These are phyloP conservation scores for Solanum gracilifrons DNA, from an alignment of 257 asterid species.

Conservation along the genomic window DNA sequence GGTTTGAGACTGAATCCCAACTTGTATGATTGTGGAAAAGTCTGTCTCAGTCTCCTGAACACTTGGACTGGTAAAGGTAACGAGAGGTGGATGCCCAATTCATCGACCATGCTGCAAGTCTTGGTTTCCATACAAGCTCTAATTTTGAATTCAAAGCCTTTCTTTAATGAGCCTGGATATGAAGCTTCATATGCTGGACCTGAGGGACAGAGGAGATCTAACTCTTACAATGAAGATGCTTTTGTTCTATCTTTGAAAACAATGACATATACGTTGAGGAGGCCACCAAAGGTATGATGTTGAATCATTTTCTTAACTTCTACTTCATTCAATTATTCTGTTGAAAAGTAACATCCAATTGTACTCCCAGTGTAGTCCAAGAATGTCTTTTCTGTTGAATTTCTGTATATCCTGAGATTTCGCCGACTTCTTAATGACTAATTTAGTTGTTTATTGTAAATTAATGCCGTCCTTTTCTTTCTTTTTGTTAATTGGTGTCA, in stretches of 20 bases:
- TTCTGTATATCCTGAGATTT: not conserved
- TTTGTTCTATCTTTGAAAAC: conserved; percentile 39
- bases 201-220: conserved; percentile 22
- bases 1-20: conserved; percentile 48
- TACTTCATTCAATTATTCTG: not conserved
- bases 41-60: conserved; percentile 48
- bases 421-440: not conserved
- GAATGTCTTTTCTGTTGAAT: not conserved
- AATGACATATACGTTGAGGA: conserved; percentile 35
- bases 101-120: conserved; percentile 53
- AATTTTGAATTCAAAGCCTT: conserved; percentile 36
- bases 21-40: conserved; percentile 53
- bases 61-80: conserved; percentile 44
- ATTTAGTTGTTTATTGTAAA: not conserved
- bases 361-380: not conserved
- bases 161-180: conserved; percentile 48
- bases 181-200: conserved; percentile 16
- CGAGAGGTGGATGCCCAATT: conserved; percentile 39
- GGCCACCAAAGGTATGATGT: conserved; percentile 42
- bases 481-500: not conserved
- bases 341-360: not conserved
- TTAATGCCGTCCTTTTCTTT: not conserved
- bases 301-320: not conserved
- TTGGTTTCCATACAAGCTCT: conserved; percentile 45
- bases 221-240: conserved; percentile 28